Conservation (phyloP, 2,329 filamentous ascomycete genomes). For the Trichoderma sp. region DNA sequence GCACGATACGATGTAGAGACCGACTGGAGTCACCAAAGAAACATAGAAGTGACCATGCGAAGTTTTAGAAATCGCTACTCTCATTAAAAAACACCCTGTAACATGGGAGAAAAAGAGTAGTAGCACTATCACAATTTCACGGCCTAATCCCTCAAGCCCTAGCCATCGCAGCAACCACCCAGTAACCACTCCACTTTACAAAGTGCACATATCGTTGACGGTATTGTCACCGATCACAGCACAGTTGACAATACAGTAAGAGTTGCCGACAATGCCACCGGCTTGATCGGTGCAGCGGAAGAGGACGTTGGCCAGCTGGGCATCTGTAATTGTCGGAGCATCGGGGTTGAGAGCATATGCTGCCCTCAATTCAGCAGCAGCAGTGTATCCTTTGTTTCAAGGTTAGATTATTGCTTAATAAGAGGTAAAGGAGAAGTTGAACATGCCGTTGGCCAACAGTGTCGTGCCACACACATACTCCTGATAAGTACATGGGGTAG, state of each 20-base stretch:
- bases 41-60: neutral
- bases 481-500: neutral
- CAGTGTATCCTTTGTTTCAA: neutral
- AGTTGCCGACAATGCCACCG: neutral
- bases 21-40: neutral
- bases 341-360: neutral
- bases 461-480: neutral
- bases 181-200: neutral
- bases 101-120: neutral
- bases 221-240: neutral
- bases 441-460: neutral
- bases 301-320: neutral
- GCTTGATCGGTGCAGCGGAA: neutral
- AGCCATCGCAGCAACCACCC: neutral
- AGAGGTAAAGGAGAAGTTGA: neutral
- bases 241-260: neutral
- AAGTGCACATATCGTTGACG: neutral
- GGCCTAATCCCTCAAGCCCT: neutral
- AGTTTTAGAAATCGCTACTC: neutral
- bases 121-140: neutral
- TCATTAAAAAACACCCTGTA: neutral
- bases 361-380: neutral
- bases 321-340: neutral
- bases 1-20: neutral
- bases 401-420: neutral